A percentile compares a stretch with the other conserved stretches of the same genome.
Conservation (phyloP, 306 rosid species). For the Arachis hypogaea region DNA sequence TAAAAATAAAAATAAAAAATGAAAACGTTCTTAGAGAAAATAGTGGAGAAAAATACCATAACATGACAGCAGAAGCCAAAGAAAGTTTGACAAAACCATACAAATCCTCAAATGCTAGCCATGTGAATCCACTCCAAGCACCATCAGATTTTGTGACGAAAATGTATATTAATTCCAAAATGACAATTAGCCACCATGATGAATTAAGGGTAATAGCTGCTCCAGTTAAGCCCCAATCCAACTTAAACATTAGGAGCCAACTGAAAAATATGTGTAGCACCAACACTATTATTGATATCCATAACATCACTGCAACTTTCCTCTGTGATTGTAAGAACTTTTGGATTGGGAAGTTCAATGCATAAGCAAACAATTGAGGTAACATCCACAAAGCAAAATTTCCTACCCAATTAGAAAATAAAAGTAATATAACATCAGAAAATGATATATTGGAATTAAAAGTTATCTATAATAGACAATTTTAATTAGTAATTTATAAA, state of each 20-base stretch:
- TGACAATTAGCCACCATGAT: constrained; percentile 73
- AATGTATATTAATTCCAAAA: constrained; percentile 54
- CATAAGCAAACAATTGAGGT: constrained; percentile 80
- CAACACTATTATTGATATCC: constrained; percentile 50
- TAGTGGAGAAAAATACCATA: constrained; percentile 56
- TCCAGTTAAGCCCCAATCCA: constrained; percentile 65
- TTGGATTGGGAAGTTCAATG: constrained; percentile 68
- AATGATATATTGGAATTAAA: too few species aligned
- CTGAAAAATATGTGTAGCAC: constrained; percentile 57
- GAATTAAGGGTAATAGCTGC: constrained; percentile 68
- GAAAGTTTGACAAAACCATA: constrained; percentile 72
- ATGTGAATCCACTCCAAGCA: constrained; percentile 78
- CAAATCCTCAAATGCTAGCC: constrained; percentile 72
- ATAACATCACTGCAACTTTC: constrained; percentile 65
- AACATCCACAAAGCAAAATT: constrained; percentile 68
- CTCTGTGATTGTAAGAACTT: constrained; percentile 83
- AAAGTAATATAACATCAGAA: not conserved
- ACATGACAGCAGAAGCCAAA: constrained; percentile 78
- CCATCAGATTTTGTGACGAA: constrained; percentile 74
- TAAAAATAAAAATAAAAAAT: too few species aligned
- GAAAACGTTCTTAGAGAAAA: not conserved
- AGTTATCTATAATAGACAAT: too few species aligned
- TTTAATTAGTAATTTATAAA: too few species aligned
- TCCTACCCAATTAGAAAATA: constrained; percentile 47
- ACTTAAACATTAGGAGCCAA: constrained; percentile 64